Conservation (phyloP, 2,329 filamentous ascomycete genomes). For the Aphanoascus verrucosus region DNA sequence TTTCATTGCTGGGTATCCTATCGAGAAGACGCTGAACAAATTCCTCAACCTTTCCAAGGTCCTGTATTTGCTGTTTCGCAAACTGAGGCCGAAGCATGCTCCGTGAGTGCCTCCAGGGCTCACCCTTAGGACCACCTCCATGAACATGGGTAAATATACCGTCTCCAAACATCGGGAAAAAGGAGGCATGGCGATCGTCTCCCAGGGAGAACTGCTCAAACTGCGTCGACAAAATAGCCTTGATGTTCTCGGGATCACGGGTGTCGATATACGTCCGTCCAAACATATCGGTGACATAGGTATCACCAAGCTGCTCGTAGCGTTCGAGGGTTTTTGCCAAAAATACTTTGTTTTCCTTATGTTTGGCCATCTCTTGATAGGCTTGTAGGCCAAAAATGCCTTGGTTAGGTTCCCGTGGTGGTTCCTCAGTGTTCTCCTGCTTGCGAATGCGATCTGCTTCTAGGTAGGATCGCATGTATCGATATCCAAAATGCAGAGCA, state of each 20-base stretch:
- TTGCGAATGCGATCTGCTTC: conserved; percentile 10
- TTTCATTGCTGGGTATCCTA: conserved; percentile 42
- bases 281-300: conserved; percentile 13
- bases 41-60: conserved; percentile 68
- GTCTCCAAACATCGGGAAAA: conserved; percentile 28
- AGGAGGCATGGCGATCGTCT: conserved; percentile 56
- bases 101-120: conserved; percentile 67
- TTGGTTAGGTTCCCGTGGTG: neutral
- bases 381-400: conserved; percentile 11
- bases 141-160: conserved; percentile 35
- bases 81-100: conserved; percentile 79
- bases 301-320: conserved; percentile 12
- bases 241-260: conserved; percentile 77
- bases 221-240: conserved; percentile 74
- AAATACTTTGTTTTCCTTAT: conserved; percentile 6
- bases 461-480: conserved; percentile 3
- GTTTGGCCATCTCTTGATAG: conserved; percentile 4
- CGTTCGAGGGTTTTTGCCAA: conserved; percentile 2
- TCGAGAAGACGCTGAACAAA: conserved; percentile 69
- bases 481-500: conserved; percentile 9
- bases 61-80: conserved; percentile 69
- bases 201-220: conserved; percentile 71
- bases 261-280: conserved; percentile 51
- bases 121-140: conserved; percentile 33
- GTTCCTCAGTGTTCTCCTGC: conserved; percentile 10